Conservation (phyloP, 306 rosid species). For the Citrullus mucosospermus region DNA sequence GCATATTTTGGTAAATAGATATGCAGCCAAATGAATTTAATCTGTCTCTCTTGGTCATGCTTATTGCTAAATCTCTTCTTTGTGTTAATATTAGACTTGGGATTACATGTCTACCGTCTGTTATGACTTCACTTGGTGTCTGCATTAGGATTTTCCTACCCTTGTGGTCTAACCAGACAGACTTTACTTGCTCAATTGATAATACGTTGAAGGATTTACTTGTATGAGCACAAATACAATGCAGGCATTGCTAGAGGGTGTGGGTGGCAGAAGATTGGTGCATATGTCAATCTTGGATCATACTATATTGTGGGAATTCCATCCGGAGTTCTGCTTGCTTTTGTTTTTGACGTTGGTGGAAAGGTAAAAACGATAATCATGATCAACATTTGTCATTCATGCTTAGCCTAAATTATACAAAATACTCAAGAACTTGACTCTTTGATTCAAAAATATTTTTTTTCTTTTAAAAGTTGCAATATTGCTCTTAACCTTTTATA, state of each 20-base stretch:
- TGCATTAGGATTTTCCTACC: background rate
- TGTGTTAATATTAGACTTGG: background rate
- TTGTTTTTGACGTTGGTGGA: constrained; percentile 46
- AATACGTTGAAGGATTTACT: no score
- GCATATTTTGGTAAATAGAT: no score
- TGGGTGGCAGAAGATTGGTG: constrained; percentile 78
- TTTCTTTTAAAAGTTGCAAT: no score
- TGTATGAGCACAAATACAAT: background rate
- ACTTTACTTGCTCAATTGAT: background rate
- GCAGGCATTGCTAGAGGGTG: constrained; percentile 74
- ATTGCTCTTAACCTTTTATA: background rate
- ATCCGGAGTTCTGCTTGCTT: constrained; percentile 40
- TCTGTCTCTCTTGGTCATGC: no score
- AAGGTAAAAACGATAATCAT: constrained; percentile 24
- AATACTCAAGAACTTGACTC: no score
- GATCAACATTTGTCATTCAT: background rate
- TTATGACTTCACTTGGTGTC: background rate
- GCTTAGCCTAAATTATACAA: no score
- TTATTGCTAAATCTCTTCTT: background rate
- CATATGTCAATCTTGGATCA: constrained; percentile 59
- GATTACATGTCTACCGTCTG: background rate
- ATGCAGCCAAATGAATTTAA: no score
- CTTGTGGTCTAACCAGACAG: background rate
- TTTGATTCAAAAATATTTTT: no score
- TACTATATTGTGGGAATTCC: constrained; percentile 70